A percentile compares a stretch with the other conserved stretches of the same genome.
phyloP scores from a whole-genome alignment of 768 basidiomycete species.

The Phaeotremella fagi region DNA sequence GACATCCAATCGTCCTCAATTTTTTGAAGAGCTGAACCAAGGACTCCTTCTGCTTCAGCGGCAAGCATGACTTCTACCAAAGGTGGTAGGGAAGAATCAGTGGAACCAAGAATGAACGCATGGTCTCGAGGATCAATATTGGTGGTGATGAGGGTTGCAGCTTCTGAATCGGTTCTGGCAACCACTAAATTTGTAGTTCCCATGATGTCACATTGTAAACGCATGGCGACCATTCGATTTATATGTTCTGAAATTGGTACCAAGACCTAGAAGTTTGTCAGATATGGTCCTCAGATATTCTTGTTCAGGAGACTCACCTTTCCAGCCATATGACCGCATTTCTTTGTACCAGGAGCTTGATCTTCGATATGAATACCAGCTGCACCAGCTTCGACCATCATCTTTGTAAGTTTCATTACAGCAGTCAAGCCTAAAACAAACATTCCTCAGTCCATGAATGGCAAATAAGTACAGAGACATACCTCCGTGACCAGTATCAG shows the following conservation, averaged over 20 bases:
- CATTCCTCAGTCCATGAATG: neutral
- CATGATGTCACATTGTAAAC: slow-evolving; percentile 97
- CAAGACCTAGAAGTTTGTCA: slow-evolving; percentile 74
- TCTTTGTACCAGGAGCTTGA: slow-evolving; percentile 96
- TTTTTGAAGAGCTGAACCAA: slow-evolving; percentile 68
- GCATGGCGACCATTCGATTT: slow-evolving; percentile 93
- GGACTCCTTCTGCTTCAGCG: slow-evolving; percentile 75
- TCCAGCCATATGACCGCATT: slow-evolving; percentile 54
- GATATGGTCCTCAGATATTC: slow-evolving; percentile 54
- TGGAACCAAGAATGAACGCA: slow-evolving; percentile 87
- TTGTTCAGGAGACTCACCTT: slow-evolving; percentile 34
- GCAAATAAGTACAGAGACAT: slow-evolving; percentile 7
- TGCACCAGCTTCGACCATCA: slow-evolving; percentile 98
- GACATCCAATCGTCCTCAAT: slow-evolving; percentile 84
- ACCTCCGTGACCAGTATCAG: slow-evolving; percentile 89
- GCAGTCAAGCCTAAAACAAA: slow-evolving; percentile 70
- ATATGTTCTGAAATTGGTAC: slow-evolving; percentile 98
- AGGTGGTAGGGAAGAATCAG: slow-evolving; percentile 64
- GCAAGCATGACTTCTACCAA: slow-evolving; percentile 75
- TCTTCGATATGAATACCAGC: slow-evolving; percentile 98
- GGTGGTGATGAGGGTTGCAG: slow-evolving; percentile 90
- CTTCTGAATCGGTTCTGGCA: slow-evolving; percentile 94
- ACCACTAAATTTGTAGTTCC: slow-evolving; percentile 91
- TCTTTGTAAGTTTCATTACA: slow-evolving; percentile 95
- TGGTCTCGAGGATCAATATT: slow-evolving; percentile 99